Conservation (phyloP, 352 stramenopile genomes). For the Phytophthora pinifolia region DNA sequence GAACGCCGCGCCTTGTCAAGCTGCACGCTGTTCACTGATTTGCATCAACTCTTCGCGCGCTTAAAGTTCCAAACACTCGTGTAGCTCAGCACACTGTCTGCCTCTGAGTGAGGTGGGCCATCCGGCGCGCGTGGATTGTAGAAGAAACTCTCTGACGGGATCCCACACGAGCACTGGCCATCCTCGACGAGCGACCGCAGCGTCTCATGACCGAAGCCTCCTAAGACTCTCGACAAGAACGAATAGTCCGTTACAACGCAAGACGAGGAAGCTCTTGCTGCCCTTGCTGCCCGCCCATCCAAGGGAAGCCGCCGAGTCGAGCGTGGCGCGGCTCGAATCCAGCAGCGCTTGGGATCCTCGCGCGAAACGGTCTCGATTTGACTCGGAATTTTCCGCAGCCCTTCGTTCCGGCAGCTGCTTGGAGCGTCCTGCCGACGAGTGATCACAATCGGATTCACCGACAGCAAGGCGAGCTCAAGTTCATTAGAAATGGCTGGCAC, state of each 20-base stretch:
- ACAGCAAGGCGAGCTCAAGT: not conserved
- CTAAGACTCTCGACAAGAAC: constrained; percentile 5
- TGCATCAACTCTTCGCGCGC: too few species aligned
- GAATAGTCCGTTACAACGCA: too few species aligned
- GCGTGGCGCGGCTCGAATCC: not conserved
- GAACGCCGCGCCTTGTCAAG: too few species aligned
- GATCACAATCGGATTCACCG: constrained; percentile 28
- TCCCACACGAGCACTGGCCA: constrained; percentile 17
- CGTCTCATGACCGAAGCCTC: constrained; percentile 2
- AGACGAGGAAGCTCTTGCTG: too few species aligned
- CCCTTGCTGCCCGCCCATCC: not conserved
- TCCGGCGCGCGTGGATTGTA: constrained; percentile 13
- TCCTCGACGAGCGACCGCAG: not conserved
- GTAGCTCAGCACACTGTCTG: too few species aligned
- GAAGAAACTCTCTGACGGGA: too few species aligned
- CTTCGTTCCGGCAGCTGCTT: constrained; percentile 17
- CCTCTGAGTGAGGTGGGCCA: too few species aligned
- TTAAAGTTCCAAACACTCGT: too few species aligned
- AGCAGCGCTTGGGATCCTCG: too few species aligned
- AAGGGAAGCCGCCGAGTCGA: not conserved
- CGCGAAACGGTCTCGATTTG: too few species aligned
- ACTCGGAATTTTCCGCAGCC: constrained; percentile 24
- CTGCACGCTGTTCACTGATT: too few species aligned
- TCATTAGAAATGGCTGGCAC: constrained; percentile 10
- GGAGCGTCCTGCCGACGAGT: not conserved